These are phyloP conservation scores for Podospora conica DNA, from an alignment of 495 filamentous ascomycete genomes.

Conservation along the genomic window DNA sequence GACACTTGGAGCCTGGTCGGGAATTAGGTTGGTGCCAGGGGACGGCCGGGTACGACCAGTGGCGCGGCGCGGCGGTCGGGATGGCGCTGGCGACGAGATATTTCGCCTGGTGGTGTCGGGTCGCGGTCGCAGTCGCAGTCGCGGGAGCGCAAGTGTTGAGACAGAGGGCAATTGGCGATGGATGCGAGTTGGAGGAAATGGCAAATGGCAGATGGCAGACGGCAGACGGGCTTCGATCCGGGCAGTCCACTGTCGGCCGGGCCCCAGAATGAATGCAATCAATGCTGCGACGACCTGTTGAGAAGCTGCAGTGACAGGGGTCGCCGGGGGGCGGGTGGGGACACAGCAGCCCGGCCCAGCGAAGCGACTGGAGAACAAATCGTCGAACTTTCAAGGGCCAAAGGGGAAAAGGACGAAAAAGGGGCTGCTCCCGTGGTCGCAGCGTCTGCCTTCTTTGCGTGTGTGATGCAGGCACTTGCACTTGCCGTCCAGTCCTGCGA, in stretches of 20 bases:
- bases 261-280: not conserved
- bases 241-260: no score
- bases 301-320: constrained; percentile 6
- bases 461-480: not conserved
- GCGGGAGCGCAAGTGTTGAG: no score
- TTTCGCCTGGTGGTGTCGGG: not conserved
- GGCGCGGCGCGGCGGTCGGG: not conserved
- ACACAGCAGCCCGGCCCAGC: not conserved
- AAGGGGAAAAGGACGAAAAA: no score
- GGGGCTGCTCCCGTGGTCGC: no score
- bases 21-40: not conserved
- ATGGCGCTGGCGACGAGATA: not conserved
- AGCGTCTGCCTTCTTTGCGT: not conserved
- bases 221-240: not conserved
- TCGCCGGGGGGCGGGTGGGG: constrained; percentile 9
- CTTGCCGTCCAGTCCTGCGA: not conserved
- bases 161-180: not conserved
- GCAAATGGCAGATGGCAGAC: not conserved
- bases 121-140: not conserved
- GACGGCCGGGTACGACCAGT: not conserved
- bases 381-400: not conserved
- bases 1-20: not conserved
- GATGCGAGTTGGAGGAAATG: not conserved
- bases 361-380: constrained; percentile 12
- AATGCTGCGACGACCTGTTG: not conserved